Conservation (phyloP, 495 filamentous ascomycete species). For the Saxophila tyrrhenica region DNA sequence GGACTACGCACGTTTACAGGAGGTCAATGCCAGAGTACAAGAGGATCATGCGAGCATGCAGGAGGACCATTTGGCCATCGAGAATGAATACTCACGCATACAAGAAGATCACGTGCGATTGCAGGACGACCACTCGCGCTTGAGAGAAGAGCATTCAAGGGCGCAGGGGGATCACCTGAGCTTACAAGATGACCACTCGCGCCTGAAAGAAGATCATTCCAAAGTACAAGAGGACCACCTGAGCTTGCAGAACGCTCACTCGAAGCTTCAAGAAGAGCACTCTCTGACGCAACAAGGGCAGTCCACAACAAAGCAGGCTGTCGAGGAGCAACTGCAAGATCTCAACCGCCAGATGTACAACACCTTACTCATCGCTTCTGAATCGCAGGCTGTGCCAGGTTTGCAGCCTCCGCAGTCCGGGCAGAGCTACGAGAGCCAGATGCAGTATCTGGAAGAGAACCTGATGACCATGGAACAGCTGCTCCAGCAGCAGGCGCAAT, state of each 20-base stretch:
- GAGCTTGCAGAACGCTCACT: constrained; percentile 5
- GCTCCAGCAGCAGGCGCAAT: constrained; percentile 7
- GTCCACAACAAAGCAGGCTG: constrained; percentile 16
- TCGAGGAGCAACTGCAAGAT: constrained; percentile 25
- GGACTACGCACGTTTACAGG: neutral
- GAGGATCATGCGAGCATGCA: neutral
- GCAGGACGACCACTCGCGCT: neutral
- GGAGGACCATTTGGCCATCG: neutral
- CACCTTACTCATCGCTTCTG: constrained; percentile 17
- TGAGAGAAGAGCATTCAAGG: neutral
- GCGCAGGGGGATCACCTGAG: neutral
- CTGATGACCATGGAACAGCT: constrained; percentile 13
- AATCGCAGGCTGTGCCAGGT: constrained; percentile 7
- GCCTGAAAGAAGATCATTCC: neutral
- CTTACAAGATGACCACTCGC: neutral
- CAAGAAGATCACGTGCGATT: neutral
- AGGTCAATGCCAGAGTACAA: neutral
- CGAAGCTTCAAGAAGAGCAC: constrained; percentile 17
- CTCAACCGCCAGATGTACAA: constrained; percentile 25
- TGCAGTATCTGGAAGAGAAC: constrained; percentile 18
- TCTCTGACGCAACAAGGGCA: constrained; percentile 2
- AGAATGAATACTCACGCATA: neutral
- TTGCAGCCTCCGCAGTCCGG: constrained; percentile 14
- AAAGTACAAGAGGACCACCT: neutral
- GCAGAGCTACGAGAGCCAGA: constrained; percentile 16